Evolutionary conservation across 768 basidiomycete genomes (phyloP).

Genomic region (Rossbeevera mucosa): DNA sequence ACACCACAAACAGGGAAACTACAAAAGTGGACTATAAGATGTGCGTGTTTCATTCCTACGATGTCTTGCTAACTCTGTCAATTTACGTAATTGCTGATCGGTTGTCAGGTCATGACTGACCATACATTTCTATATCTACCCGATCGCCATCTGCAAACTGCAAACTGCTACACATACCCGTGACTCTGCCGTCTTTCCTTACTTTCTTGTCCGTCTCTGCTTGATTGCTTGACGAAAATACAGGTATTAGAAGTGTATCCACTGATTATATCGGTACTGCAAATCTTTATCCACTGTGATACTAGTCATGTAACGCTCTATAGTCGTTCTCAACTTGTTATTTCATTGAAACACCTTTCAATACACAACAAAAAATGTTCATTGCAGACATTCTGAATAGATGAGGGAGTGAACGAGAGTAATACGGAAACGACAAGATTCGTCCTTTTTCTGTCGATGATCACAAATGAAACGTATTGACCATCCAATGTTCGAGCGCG

Average conservation of each 20-base stretch:
- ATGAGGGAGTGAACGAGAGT: too few relatives aligned
- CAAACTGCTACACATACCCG: slow-evolving; percentile 11
- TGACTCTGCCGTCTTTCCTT: neutral
- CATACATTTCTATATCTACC: slow-evolving; percentile 3
- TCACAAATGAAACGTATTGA: slow-evolving; percentile 16
- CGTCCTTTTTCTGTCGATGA: neutral
- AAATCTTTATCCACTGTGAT: neutral
- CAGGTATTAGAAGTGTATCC: slow-evolving; percentile 27
- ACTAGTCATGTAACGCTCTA: neutral
- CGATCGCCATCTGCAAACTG: slow-evolving; percentile 1
- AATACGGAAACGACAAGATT: too few relatives aligned
- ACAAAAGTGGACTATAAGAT: slow-evolving; percentile 70
- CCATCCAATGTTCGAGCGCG: slow-evolving; percentile 34
- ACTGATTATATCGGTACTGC: slow-evolving; percentile 3
- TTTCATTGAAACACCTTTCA: neutral
- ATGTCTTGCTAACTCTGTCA: slow-evolving; percentile 6
- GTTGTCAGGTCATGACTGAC: slow-evolving; percentile 67
- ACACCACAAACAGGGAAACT: slow-evolving; percentile 41
- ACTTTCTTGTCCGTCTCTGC: neutral
- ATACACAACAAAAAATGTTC: neutral
- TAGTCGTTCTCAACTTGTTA: neutral
- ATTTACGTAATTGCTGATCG: slow-evolving; percentile 48
- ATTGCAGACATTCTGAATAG: too few relatives aligned
- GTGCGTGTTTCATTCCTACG: slow-evolving; percentile 51
- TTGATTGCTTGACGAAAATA: slow-evolving; percentile 10